Percentiles rank a stretch among this genome's conserved stretches.
Evolutionary conservation across 306 rosid species (phyloP).

Genomic region (Quercus berberidifolia): DNA sequence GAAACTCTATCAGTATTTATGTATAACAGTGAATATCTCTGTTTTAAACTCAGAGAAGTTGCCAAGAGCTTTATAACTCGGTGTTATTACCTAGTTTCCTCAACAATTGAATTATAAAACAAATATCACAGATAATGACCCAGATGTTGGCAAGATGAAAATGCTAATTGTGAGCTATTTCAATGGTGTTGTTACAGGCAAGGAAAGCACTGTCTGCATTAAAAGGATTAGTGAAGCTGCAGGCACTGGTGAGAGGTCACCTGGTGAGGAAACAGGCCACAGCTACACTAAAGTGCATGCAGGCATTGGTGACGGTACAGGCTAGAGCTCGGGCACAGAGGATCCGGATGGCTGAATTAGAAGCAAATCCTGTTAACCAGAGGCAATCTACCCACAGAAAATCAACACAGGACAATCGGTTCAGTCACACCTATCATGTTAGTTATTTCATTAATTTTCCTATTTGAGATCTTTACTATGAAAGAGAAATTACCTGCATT

Average conservation of each 20-base stretch:
- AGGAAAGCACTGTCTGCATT: slow-evolving; percentile 82
- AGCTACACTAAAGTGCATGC: slow-evolving; percentile 78
- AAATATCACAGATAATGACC: neutral
- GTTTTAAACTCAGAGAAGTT: neutral
- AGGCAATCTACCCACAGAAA: slow-evolving; percentile 47
- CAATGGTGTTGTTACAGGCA: slow-evolving; percentile 48
- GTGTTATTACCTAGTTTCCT: too few species aligned
- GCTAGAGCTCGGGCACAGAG: slow-evolving; percentile 87
- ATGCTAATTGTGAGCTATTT: neutral
- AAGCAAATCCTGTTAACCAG: slow-evolving; percentile 30
- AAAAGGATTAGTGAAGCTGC: slow-evolving; percentile 86
- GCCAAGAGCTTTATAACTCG: too few species aligned
- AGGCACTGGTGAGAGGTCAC: slow-evolving; percentile 91
- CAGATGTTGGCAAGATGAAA: neutral
- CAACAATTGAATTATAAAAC: too few species aligned
- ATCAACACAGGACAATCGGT: slow-evolving; percentile 39
- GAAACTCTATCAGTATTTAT: neutral
- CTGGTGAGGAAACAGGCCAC: slow-evolving; percentile 83
- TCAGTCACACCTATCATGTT: slow-evolving; percentile 50
- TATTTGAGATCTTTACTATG: neutral
- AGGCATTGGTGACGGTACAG: slow-evolving; percentile 86
- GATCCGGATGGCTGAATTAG: slow-evolving; percentile 45
- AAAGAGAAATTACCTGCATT: neutral
- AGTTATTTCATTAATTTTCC: slow-evolving; percentile 29
- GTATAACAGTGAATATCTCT: neutral